phyloP scores from a whole-genome alignment of 495 filamentous ascomycete species.

The Saxophila tyrrhenica region DNA sequence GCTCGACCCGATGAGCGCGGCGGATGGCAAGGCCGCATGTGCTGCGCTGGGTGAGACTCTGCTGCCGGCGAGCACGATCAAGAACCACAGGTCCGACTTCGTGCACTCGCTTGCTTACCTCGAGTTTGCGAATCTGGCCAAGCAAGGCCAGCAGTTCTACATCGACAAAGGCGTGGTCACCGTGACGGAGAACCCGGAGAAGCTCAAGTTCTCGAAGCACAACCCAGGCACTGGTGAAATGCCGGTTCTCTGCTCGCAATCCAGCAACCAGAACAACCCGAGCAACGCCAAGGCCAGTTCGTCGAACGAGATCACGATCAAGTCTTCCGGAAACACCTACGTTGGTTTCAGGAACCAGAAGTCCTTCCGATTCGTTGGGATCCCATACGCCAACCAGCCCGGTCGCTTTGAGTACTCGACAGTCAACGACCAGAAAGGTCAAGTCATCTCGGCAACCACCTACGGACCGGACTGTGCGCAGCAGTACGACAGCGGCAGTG shows the following conservation, averaged over 20 bases:
- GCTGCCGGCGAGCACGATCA: conserved; percentile 27
- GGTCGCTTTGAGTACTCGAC: conserved; percentile 37
- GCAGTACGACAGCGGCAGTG: conserved; percentile 22
- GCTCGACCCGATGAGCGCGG: conserved; percentile 27
- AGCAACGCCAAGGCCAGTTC: conserved; percentile 17
- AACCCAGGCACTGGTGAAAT: conserved; percentile 16
- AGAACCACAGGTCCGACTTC: conserved; percentile 31
- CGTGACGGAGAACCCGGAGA: conserved; percentile 9
- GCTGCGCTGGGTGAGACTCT: conserved; percentile 34
- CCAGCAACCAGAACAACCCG: conserved; percentile 21
- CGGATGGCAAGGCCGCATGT: conserved; percentile 31
- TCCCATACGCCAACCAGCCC: conserved; percentile 40
- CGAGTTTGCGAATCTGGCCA: conserved; percentile 22
- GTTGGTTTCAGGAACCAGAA: conserved; percentile 41
- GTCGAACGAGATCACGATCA: conserved; percentile 27
- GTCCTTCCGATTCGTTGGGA: conserved; percentile 43
- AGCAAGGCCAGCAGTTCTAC: conserved; percentile 29
- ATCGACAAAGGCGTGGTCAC: conserved; percentile 29
- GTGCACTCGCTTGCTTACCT: conserved; percentile 30
- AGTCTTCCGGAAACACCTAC: conserved; percentile 30
- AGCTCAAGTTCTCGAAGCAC: conserved; percentile 11
- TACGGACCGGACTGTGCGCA: conserved; percentile 38
- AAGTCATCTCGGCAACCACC: conserved; percentile 35
- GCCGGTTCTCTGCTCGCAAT: conserved; percentile 37
- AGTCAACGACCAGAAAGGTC: conserved; percentile 32